phyloP scores from a whole-genome alignment of 208 protist species.

The Histomonas meleagridis region DNA sequence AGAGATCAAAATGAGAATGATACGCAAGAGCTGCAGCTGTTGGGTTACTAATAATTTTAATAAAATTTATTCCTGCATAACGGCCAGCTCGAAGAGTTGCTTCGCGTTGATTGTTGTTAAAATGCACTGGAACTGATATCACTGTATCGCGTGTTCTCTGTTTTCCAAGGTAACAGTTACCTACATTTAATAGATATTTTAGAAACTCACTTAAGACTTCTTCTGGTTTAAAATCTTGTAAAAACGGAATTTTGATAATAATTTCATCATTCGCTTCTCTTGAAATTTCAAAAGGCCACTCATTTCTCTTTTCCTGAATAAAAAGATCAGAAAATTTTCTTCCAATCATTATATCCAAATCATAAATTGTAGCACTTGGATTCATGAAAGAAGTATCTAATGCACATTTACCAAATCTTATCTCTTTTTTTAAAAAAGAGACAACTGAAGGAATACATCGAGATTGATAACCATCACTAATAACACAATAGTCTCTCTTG shows the following conservation, averaged over 20 bases:
- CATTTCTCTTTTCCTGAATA: background rate
- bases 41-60: slow-evolving; percentile 56
- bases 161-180: background rate
- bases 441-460: slow-evolving; percentile 93
- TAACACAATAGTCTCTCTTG: slow-evolving; percentile 72
- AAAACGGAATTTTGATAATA: too few species aligned
- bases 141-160: slow-evolving; percentile 51
- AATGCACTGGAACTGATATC: slow-evolving; percentile 57
- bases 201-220: background rate
- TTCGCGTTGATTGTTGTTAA: slow-evolving; percentile 68
- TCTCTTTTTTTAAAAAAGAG: slow-evolving; percentile 82
- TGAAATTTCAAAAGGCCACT: background rate
- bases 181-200: background rate
- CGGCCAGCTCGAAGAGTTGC: slow-evolving; percentile 62
- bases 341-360: slow-evolving; percentile 74
- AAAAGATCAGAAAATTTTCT: too few species aligned
- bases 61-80: slow-evolving; percentile 56
- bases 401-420: too few species aligned
- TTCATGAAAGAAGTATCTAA: slow-evolving; percentile 77
- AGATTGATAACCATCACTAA: slow-evolving; percentile 91
- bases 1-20: slow-evolving; percentile 47
- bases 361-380: slow-evolving; percentile 70
- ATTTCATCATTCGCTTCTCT: too few species aligned
- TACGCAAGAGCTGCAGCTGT: slow-evolving; percentile 58
- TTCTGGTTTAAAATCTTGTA: background rate